These are phyloP conservation scores for Exidia glandulosa DNA, from an alignment of 768 basidiomycete species.

Conservation along the genomic window DNA sequence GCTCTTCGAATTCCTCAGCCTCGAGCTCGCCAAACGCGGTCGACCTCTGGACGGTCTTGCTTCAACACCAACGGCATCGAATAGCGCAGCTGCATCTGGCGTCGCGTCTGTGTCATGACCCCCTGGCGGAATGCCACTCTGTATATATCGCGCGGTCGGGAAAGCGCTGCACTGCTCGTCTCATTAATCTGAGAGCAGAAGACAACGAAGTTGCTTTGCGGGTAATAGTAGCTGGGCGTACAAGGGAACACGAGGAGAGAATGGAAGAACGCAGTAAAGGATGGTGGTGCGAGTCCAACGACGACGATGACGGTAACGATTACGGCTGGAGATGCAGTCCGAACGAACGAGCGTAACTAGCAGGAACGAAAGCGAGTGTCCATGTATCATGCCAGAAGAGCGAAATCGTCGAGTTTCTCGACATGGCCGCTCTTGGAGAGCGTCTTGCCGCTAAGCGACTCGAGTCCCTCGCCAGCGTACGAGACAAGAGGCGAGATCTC, in stretches of 20 bases:
- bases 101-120: no score
- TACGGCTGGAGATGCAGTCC: background rate
- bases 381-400: background rate
- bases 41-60: constrained; percentile 9
- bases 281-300: no score
- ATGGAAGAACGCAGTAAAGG: background rate
- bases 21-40: constrained; percentile 69
- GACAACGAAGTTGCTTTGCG: background rate
- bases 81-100: background rate
- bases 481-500: constrained; percentile 83
- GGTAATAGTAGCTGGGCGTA: background rate
- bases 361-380: background rate
- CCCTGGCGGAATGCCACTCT: background rate
- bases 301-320: background rate
- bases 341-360: background rate
- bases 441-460: constrained; percentile 61
- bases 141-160: background rate
- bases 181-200: background rate
- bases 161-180: background rate
- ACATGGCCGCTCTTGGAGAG: constrained; percentile 69
- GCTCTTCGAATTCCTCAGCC: constrained; percentile 66
- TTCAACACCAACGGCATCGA: background rate
- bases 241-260: background rate
- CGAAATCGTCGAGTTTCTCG: constrained; percentile 43
- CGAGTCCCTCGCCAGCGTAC: constrained; percentile 89